Evolutionary conservation across 768 basidiomycete genomes (phyloP).

Genomic region (Paxillus rubicundulus): DNA sequence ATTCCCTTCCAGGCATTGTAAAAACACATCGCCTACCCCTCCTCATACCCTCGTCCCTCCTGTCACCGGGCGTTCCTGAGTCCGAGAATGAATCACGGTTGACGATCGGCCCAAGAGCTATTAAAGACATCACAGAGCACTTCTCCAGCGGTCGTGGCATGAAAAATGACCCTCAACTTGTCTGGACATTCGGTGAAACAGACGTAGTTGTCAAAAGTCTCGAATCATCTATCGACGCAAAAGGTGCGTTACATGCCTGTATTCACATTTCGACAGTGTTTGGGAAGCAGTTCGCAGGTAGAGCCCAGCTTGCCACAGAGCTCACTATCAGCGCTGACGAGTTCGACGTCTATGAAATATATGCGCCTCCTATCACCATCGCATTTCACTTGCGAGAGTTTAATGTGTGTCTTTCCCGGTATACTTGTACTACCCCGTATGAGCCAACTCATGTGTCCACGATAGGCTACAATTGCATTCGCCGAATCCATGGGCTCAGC

Average conservation of each 20-base stretch:
- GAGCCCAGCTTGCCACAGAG: slow-evolving; percentile 69
- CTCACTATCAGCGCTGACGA: slow-evolving; percentile 74
- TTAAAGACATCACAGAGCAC: slow-evolving; percentile 80
- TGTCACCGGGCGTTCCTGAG: slow-evolving; percentile 67
- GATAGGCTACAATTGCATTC: slow-evolving; percentile 74
- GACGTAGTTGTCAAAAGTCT: slow-evolving; percentile 70
- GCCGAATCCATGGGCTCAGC: slow-evolving; percentile 67
- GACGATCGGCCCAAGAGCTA: slow-evolving; percentile 66
- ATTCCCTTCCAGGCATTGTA: slow-evolving; percentile 53
- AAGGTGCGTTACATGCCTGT: slow-evolving; percentile 41
- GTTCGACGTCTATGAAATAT: slow-evolving; percentile 74
- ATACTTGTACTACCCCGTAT: background rate
- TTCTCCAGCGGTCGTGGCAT: slow-evolving; percentile 63
- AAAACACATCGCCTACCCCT: slow-evolving; percentile 79
- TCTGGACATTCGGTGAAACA: slow-evolving; percentile 72
- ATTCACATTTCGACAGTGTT: background rate
- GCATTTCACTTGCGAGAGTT: slow-evolving; percentile 84
- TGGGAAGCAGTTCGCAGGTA: slow-evolving; percentile 38
- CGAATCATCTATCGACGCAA: slow-evolving; percentile 62
- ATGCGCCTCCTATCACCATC: slow-evolving; percentile 59
- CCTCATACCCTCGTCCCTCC: slow-evolving; percentile 52
- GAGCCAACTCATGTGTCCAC: background rate
- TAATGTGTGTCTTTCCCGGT: slow-evolving; percentile 46
- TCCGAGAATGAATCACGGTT: slow-evolving; percentile 57
- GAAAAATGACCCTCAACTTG: slow-evolving; percentile 73